Evolutionary conservation across 2,329 filamentous ascomycete species (phyloP), one percentile per base, ranked within the genome.

Genomic region (Cryphonectria naterciae): DNA sequence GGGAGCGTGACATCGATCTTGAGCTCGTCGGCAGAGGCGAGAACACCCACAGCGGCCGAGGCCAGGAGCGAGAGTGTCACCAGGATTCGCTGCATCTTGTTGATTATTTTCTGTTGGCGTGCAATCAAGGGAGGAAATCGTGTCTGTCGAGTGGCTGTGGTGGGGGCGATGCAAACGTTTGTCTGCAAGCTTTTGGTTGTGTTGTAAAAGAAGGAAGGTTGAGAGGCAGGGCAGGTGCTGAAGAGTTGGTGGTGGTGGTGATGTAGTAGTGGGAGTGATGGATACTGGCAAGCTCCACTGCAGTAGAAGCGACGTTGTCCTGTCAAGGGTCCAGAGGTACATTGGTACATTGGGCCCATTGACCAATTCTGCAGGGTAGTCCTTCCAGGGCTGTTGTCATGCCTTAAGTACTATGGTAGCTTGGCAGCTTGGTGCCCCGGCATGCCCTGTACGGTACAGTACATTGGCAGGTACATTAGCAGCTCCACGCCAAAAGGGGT

Each of bases 1-100:
- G 88, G 84, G 71, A 89, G 86, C 67, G 90, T 92, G 75, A 93
- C 89, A 75, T 97, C 90, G 79, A 97, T 93, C 81, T 92, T 88
- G 76, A 97, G 88, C 75, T 91, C 88, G 72, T 85, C 81, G 67
- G 84, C 83, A n/a, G 82, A 82, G 71, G 88, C 85, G 74, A 89
- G 82, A 72, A 82, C 80, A 75, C 85, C 82, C 73, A 85, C 78
- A 71, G 85, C 85, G 73, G 85, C 81, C 69, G 86, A 86, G 75
- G 86, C 85, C 72, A 88, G 78, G 65, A 86, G 81, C 73, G 85
- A 85, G 52, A 89, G 77, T 61, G 82, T 81, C 70, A 87, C 73
- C 65, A 87, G 74, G 70, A 86, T 74, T 69, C 80, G 76, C 78
- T 86, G 84, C 87, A 89, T 89, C 46, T 74, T 84, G 75, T 71